These are phyloP conservation scores for Cyberlindnera mrakii DNA, from an alignment of 805 yeast species.

Conservation along the genomic window DNA sequence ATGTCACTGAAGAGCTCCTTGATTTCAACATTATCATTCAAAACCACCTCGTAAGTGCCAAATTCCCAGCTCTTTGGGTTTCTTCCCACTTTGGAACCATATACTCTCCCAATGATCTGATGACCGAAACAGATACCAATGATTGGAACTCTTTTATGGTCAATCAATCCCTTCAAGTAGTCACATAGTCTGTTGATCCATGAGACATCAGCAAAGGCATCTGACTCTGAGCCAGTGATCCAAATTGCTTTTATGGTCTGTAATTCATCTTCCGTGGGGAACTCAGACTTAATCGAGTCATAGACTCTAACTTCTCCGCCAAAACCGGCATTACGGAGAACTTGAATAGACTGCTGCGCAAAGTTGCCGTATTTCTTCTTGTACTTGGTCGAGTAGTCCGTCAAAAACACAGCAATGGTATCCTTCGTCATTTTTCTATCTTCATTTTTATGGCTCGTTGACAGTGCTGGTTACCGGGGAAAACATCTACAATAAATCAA, in stretches of 20 bases:
- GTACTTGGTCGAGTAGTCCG: slow-evolving; percentile 15
- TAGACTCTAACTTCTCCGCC: slow-evolving; percentile 27
- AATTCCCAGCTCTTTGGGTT: slow-evolving; percentile 70
- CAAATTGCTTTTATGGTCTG: slow-evolving; percentile 35
- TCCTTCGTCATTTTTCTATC: slow-evolving; percentile 8
- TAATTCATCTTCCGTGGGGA: slow-evolving; percentile 22
- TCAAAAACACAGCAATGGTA: slow-evolving; percentile 17
- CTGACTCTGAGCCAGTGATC: slow-evolving; percentile 47
- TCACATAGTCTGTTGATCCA: slow-evolving; percentile 38
- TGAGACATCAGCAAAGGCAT: slow-evolving; percentile 34
- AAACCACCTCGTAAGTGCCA: slow-evolving; percentile 51
- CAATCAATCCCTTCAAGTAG: slow-evolving; percentile 24
- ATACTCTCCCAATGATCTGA: slow-evolving; percentile 63
- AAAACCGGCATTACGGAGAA: slow-evolving; percentile 25
- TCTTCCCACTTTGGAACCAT: slow-evolving; percentile 54
- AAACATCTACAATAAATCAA: neutral
- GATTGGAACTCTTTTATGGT: slow-evolving; percentile 30
- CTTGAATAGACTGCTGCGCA: slow-evolving; percentile 39
- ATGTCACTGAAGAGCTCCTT: slow-evolving; percentile 16
- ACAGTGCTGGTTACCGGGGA: neutral
- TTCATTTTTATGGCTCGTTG: no score
- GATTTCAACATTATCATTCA: slow-evolving; percentile 31
- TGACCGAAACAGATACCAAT: slow-evolving; percentile 87
- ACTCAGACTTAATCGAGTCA: slow-evolving; percentile 27
- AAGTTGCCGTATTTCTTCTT: slow-evolving; percentile 38